Conservation (phyloP, 805 yeast species). For the Lipomyces lipofer region DNA sequence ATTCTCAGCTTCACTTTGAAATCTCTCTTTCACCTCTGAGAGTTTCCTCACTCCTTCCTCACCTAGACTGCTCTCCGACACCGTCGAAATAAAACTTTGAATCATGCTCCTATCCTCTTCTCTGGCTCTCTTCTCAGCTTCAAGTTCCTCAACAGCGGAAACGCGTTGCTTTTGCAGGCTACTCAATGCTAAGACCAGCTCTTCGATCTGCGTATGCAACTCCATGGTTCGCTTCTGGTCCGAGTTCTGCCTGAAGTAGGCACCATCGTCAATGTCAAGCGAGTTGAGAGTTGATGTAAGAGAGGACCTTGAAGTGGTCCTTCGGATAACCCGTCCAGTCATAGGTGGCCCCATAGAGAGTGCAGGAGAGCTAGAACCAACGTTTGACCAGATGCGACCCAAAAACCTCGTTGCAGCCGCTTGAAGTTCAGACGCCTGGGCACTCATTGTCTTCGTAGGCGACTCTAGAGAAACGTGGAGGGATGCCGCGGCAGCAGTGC, state of each 20-base stretch:
- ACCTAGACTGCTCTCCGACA: background rate
- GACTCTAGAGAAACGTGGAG: background rate
- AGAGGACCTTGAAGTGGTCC: constrained; percentile 12
- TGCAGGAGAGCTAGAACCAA: constrained; percentile 1
- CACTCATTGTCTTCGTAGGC: constrained; percentile 7
- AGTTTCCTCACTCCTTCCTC: background rate
- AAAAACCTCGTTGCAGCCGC: constrained; percentile 26
- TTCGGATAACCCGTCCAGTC: constrained; percentile 5
- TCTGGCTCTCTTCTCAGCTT: constrained; percentile 27
- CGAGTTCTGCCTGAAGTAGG: background rate
- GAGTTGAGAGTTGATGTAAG: constrained; percentile 13
- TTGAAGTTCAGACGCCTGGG: constrained; percentile 26
- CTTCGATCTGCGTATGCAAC: constrained; percentile 30
- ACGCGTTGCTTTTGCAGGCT: constrained; percentile 29
- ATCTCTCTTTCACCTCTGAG: constrained; percentile 1
- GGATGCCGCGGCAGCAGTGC: background rate
- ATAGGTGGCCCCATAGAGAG: constrained; percentile 2
- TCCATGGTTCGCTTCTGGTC: constrained; percentile 12
- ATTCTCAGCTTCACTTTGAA: constrained; percentile 5
- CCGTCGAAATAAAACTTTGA: constrained; percentile 6
- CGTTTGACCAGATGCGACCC: constrained; percentile 25
- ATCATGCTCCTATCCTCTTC: constrained; percentile 23
- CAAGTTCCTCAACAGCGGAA: constrained; percentile 26
- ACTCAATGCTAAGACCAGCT: constrained; percentile 27
- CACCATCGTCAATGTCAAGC: constrained; percentile 8